Base-by-base conservation (phyloP, 192 early-diverging fungal species). In the Coemansia sp. region DNA sequence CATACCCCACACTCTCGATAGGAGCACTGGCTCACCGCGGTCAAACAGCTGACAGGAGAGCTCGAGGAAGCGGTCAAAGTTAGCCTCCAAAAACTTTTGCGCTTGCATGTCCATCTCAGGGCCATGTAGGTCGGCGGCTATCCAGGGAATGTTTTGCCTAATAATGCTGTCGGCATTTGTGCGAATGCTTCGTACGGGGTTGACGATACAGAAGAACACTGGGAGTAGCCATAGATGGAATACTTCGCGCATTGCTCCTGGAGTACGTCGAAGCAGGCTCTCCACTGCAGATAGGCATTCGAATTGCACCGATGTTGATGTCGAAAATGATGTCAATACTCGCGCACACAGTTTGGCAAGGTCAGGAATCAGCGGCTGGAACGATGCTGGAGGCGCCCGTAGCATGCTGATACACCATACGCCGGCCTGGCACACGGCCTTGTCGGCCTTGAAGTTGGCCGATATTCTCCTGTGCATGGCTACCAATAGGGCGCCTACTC, bases 1-100 rank as follows among this genome's bases (percentile, higher is more conserved):
- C 74, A 82, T 82, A n/a, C 79, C 79, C 74, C 79, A 82, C 9
- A 68, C 56, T 38, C 79, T 74, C 27, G 70, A 68, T 53, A 69
- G 65, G 18, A 72, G 59, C 24, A 73, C 61, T 12, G 62, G 64
- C 15, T 82, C 74, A 50, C 50, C 65, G 6, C 49, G 74, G 4
- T 34, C 64, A 38, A 71, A 43, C 60, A 82, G 30, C 22, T 68
- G 74, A 40, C 40, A 24, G 10, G 66, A 55, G 11, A 45, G 34
- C 12, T 30, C 61, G 10, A 82, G 24, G 27, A 76, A 29, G 12
- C 47, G 60, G 37, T 66, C 65, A 43, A 76, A 60, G 7, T 69
- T 53, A 12, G 44, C 20, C 2, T 50, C 65, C 9, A 76, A 24
- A 43, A 76, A 82, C n/a, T 40, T 45, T n/a, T 52, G 22, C 37